Evolutionary conservation across 129 eudicot genomes (phyloP), one percentile per base, ranked within the genome.

Genomic region (Glebionis coronaria): DNA sequence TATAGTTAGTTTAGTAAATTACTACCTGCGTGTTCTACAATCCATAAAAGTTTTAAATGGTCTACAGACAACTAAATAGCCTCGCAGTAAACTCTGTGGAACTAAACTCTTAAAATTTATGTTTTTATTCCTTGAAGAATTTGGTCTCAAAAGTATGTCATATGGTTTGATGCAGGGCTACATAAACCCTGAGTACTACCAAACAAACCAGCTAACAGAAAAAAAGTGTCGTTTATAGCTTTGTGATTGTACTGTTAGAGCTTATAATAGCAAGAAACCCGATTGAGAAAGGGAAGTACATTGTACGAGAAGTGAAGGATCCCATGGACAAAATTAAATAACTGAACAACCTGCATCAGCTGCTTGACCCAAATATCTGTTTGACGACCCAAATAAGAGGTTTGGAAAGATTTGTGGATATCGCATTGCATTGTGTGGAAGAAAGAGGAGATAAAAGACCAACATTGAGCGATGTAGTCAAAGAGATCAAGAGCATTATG

Each of bases 261-360:
- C n/a, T n/a, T n/a, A n/a, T n/a, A n/a, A n/a, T 88, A 14, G 82
- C 91, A 63, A 82, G 79, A 65, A 44, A 29, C 49, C 97, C 97
- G 2, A 84, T 90, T 10, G 87, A 82, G 75, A 84, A 84, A 58
- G 90, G 90, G 59, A 90, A 69, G 29, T 78, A 90, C 74, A 90
- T 87, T n/a, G 97, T 90, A 51, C 66, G 85, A 60, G 95, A 86
- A 78, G 87, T 90, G 71, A 90, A 44, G 73, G 70, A 63, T 62
- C 58, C 83, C 73, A 86, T 90, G 89, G 86, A 87, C 54, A 84
- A 18, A 56, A 63, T 74, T 18, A 84, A 80, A 66, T 70, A 68
- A 11, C 69, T 86, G 67, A 82, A 90, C 60, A 71, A 66, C 65
- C 87, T 86, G 13, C 80, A 80, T 2, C 81, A 35, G n/a, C 55